Base-by-base conservation (phyloP, 2,329 filamentous ascomycete genomes). In the Simplicillium aogashimaense region DNA sequence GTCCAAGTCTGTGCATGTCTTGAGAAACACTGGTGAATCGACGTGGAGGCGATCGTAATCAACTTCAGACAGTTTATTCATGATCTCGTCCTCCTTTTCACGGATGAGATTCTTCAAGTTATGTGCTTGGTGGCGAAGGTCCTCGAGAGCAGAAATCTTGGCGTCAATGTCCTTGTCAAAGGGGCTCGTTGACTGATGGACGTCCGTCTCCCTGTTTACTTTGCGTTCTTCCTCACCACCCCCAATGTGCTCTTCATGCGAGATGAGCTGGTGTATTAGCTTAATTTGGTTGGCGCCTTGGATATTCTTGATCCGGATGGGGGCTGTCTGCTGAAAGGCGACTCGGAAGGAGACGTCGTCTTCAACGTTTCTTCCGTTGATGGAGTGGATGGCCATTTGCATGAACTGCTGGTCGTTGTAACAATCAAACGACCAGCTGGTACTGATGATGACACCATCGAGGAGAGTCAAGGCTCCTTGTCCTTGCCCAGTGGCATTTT, bases 371-470 rank as follows among this genome's bases (percentile, higher is more conserved):
- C 56, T 54, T 37, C 63, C 66, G 49, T 72, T 60, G 29, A 73
- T 43, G 7, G 56, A 59, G 30, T 64, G 49, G 34, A 73, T 53
- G 29, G 59, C 56, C 34, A 75, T 62, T 42, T 55, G 63, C 50
- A 75, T 51, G 12, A 64, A 48, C 48, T 73, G 68, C 37, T 64
- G 54, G 12, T 60, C 57, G 31, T 67, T 53, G 11, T 54, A 37
- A 45, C 72, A 76, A 43, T 63, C 59, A 42, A 72, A 65, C 13
- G 56, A 52, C 72, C 72, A 76, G 37, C 59, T 57, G 42, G 66
- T 67, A 16, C 58, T 52, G 39, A 72, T 54, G 37, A 58, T 48
- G 40, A 53, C 55, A 41, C 61, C 63, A 20, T 60, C 48, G 25
- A 61, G 55, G 33, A 63, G 55, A 12, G 54, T 53, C 40, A 75